Percentiles rank a stretch among this genome's conserved stretches.
Evolutionary conservation across 2,329 filamentous ascomycete species (phyloP).

Genomic region (Talaromyces rugulosus): DNA sequence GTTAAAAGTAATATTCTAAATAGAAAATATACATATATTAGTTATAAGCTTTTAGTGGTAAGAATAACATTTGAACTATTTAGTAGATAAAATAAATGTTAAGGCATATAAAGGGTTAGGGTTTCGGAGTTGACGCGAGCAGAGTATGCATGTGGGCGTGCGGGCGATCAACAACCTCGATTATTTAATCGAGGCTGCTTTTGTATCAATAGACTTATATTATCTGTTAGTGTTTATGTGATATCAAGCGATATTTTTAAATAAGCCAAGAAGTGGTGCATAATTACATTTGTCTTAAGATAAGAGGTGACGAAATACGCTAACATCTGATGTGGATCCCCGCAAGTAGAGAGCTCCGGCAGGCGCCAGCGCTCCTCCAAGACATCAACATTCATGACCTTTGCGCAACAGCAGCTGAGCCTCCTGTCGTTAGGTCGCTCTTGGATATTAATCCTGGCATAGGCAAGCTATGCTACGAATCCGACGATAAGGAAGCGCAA

Average conservation of each 20-base stretch:
- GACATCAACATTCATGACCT: not conserved
- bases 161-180: no score
- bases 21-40: no score
- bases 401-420: not conserved
- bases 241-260: not conserved
- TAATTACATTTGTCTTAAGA: not conserved
- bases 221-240: not conserved
- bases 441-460: not conserved
- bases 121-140: no score
- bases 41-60: no score
- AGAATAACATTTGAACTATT: no score
- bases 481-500: constrained; percentile 28
- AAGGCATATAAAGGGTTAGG: no score
- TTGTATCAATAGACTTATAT: not conserved
- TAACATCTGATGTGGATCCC: not conserved
- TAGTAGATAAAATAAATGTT: no score
- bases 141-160: no score
- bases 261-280: not conserved
- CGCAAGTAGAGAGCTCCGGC: not conserved
- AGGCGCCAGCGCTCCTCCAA: not conserved
- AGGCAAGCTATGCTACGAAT: not conserved
- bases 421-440: not conserved
- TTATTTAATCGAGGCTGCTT: not conserved
- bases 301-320: not conserved
- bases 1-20: no score